Conservation (phyloP, 2,329 filamentous ascomycete species). For the Orbilia javanica region DNA sequence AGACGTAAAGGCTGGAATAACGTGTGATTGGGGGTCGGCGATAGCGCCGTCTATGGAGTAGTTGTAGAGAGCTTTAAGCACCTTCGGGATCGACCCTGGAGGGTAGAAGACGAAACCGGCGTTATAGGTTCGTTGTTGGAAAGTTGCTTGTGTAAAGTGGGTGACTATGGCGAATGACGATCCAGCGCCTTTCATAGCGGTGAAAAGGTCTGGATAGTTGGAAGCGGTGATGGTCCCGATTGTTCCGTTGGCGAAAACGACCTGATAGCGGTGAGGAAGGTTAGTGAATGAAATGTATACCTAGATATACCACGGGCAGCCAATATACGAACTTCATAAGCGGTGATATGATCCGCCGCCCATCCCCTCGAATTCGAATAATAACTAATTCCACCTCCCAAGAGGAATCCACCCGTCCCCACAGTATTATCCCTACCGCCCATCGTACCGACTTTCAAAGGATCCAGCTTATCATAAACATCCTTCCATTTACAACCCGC, state of each 20-base stretch:
- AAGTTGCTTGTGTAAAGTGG: constrained; percentile 37
- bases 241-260: constrained; percentile 50
- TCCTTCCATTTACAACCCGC: constrained; percentile 65
- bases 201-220: constrained; percentile 46
- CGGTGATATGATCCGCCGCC: constrained; percentile 41
- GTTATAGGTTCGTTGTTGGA: constrained; percentile 30
- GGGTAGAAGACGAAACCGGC: constrained; percentile 50
- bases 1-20: constrained; percentile 46
- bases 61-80: constrained; percentile 38
- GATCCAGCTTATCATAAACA: constrained; percentile 65
- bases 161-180: constrained; percentile 50
- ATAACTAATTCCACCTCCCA: constrained; percentile 65
- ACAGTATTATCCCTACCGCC: constrained; percentile 65
- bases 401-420: constrained; percentile 64
- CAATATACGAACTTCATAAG: constrained; percentile 30
- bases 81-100: constrained; percentile 7
- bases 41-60: constrained; percentile 31
- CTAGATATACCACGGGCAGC: neutral
- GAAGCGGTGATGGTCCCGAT: constrained; percentile 32
- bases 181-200: constrained; percentile 51
- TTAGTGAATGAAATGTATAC: neutral
- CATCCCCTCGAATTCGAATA: constrained; percentile 61
- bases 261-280: constrained; percentile 17
- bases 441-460: constrained; percentile 63
- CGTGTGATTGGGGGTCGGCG: constrained; percentile 19